Evolutionary conservation across 2,329 filamentous ascomycete species (phyloP).

Genomic region (Penicillium glabrum): DNA sequence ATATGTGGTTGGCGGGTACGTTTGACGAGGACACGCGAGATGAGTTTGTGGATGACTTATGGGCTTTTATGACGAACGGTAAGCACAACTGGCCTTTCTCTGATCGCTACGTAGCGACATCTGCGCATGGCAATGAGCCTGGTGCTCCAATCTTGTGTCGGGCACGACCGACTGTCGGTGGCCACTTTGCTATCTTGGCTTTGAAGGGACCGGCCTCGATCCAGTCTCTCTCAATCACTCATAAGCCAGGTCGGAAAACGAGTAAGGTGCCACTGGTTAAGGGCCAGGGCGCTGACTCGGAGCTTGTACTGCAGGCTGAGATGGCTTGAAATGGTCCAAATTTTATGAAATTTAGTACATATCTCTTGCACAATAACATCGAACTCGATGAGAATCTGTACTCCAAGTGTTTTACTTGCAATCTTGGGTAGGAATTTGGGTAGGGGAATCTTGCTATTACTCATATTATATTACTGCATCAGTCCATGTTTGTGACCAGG

Average conservation of each 20-base stretch:
- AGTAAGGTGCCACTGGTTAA: neutral
- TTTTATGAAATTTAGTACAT: neutral
- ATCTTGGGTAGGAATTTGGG: neutral
- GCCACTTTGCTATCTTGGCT: conserved; percentile 45
- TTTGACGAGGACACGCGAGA: conserved; percentile 29
- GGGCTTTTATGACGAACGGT: conserved; percentile 43
- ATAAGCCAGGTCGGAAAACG: neutral
- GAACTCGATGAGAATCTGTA: neutral
- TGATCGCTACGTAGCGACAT: conserved; percentile 42
- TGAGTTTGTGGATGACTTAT: conserved; percentile 43
- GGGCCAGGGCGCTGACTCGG: conserved; percentile 1
- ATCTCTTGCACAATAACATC: neutral
- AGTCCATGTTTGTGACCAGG: too few species aligned
- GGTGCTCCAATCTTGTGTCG: conserved; percentile 35
- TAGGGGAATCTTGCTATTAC: too few species aligned
- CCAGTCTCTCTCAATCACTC: conserved; percentile 13
- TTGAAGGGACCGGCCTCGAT: conserved; percentile 32
- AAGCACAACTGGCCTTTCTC: conserved; percentile 47
- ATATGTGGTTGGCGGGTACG: conserved; percentile 43
- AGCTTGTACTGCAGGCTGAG: neutral
- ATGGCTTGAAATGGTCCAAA: neutral
- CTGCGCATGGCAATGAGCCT: conserved; percentile 29
- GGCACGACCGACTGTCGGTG: conserved; percentile 44
- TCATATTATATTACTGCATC: too few species aligned
- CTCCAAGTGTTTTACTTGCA: neutral